These are phyloP conservation scores for Aspergillus calidoustus DNA, from an alignment of 2,329 filamentous ascomycete species.

Conservation along the genomic window DNA sequence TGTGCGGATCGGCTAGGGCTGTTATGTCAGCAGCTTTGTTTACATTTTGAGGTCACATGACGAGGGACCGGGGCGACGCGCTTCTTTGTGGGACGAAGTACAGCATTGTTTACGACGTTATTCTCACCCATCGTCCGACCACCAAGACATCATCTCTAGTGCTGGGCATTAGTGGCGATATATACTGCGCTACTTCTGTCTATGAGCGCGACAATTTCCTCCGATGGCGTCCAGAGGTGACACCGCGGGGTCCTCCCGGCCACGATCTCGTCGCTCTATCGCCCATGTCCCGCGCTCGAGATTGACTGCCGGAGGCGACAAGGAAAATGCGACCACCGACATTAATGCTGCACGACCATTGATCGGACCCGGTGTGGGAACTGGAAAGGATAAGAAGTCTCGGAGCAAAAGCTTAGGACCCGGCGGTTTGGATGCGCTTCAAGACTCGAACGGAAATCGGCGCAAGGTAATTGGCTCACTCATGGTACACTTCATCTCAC, in stretches of 20 bases:
- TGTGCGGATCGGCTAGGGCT: constrained; percentile 47
- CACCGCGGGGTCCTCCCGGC: constrained; percentile 38
- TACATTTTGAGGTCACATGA: constrained; percentile 44
- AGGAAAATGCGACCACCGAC: constrained; percentile 78
- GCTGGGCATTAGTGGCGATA: neutral
- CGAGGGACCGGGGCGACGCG: constrained; percentile 35
- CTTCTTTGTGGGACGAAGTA: constrained; percentile 8
- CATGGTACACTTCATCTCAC: constrained; percentile 2
- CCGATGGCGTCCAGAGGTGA: constrained; percentile 43
- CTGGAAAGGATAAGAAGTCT: constrained; percentile 63
- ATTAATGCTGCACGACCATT: constrained; percentile 53
- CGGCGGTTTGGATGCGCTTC: constrained; percentile 82
- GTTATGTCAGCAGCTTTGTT: constrained; percentile 43
- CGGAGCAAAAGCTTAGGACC: constrained; percentile 96
- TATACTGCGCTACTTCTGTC: neutral
- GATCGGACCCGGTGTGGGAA: constrained; percentile 41
- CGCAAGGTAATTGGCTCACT: constrained; percentile 67
- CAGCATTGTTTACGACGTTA: constrained; percentile 13
- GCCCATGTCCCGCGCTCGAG: constrained; percentile 61
- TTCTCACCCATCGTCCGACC: neutral
- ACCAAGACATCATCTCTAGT: neutral
- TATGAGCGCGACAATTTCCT: constrained; percentile 20
- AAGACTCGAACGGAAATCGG: constrained; percentile 74
- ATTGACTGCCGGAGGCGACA: constrained; percentile 59
- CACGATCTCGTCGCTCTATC: constrained; percentile 70